Conservation (phyloP, 1,139 yeast species). For the Arxiozyma slooffiae region DNA sequence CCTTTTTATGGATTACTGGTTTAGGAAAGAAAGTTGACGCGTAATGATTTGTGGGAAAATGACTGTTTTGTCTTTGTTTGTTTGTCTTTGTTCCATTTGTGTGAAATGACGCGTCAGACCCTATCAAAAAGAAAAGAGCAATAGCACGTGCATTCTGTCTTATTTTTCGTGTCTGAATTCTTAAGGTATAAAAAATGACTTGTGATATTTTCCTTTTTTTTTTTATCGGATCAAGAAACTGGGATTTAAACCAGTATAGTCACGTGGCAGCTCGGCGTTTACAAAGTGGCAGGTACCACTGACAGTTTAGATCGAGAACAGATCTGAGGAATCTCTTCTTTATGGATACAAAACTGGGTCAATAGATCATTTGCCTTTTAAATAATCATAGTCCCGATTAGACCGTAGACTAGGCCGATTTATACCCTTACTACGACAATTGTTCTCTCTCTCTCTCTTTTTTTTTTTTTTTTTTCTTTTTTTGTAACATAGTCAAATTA, state of each 20-base stretch:
- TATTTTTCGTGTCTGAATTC: not conserved
- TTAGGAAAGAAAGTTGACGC: not conserved
- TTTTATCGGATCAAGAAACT: not conserved
- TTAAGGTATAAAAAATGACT: not conserved
- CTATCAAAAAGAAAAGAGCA: too few species aligned
- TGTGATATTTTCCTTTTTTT: not conserved
- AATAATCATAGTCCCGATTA: constrained; percentile 39
- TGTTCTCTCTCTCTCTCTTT: too few species aligned
- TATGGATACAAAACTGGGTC: constrained; percentile 79
- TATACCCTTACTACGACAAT: constrained; percentile 27
- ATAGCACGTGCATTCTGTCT: not conserved
- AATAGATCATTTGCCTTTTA: constrained; percentile 37
- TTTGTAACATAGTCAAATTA: constrained; percentile 41
- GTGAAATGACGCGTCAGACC: not conserved
- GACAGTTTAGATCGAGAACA: constrained; percentile 58
- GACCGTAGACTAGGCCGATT: constrained; percentile 35
- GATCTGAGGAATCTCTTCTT: constrained; percentile 69
- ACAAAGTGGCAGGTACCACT: constrained; percentile 84
- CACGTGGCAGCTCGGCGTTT: constrained; percentile 60
- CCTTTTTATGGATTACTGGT: not conserved
- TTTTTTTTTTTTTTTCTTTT: too few species aligned
- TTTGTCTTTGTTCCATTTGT: too few species aligned
- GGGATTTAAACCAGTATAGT: not conserved
- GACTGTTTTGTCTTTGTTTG: not conserved
- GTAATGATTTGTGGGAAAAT: too few species aligned